phyloP scores from a whole-genome alignment of 495 filamentous ascomycete genomes.

The Trichoderma reesei region DNA sequence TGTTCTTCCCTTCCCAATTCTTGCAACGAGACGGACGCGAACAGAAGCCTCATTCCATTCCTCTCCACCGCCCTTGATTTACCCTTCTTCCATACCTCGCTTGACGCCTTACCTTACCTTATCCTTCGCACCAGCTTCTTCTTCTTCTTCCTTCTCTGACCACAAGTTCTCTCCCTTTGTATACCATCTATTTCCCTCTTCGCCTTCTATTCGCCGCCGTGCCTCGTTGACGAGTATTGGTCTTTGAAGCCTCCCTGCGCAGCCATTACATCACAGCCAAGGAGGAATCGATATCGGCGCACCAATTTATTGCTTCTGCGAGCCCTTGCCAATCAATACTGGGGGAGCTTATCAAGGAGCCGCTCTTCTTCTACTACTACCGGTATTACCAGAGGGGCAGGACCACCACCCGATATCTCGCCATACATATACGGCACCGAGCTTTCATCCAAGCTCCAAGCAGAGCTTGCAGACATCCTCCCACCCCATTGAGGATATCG shows the following conservation, averaged over 20 bases:
- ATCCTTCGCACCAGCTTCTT: too few species aligned
- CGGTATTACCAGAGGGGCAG: constrained; percentile 1
- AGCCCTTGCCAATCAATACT: too few species aligned
- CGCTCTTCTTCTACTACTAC: neutral
- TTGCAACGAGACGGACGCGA: too few species aligned
- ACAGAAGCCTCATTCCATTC: neutral
- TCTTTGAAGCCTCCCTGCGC: neutral
- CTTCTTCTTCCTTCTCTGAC: neutral
- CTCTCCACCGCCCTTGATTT: neutral
- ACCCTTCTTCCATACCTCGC: neutral
- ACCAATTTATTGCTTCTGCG: neutral
- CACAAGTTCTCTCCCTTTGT: neutral
- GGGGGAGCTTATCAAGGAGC: too few species aligned
- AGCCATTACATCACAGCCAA: too few species aligned
- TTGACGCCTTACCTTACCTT: constrained; percentile 4
- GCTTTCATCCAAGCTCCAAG: neutral
- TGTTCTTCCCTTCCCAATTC: neutral
- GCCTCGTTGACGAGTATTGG: too few species aligned
- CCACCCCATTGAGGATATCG: too few species aligned
- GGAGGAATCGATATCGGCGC: neutral
- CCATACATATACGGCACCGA: neutral
- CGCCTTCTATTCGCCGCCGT: neutral
- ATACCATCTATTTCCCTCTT: neutral
- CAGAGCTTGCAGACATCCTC: too few species aligned
- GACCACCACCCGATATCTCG: neutral